Conservation (phyloP, 2,329 filamentous ascomycete species). For the Lizonia empirigonia region DNA sequence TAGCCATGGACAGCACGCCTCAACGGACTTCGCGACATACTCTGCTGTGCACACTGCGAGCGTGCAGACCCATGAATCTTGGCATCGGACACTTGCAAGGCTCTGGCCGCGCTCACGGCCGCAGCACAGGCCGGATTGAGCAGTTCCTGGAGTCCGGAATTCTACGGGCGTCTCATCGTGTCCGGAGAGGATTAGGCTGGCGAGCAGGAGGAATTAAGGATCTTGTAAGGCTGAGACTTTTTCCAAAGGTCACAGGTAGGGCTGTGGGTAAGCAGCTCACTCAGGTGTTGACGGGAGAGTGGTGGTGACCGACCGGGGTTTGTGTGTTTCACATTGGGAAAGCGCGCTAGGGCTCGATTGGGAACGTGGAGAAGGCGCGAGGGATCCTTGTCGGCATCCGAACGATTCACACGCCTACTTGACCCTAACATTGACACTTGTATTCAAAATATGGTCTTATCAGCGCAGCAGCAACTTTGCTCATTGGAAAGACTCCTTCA, state of each 20-base stretch:
- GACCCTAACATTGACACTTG: too few relatives aligned
- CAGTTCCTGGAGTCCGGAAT: too few relatives aligned
- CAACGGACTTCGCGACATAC: slow-evolving; percentile 1
- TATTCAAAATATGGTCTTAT: not conserved
- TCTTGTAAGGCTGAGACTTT: too few relatives aligned
- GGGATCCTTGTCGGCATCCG: not conserved
- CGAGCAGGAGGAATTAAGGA: too few relatives aligned
- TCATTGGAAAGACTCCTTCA: slow-evolving; percentile 44
- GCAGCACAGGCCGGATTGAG: too few relatives aligned
- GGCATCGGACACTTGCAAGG: too few relatives aligned
- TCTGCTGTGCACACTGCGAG: not conserved
- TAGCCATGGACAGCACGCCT: not conserved
- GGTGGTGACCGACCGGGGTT: not conserved
- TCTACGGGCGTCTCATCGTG: too few relatives aligned
- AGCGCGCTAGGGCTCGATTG: not conserved
- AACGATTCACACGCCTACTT: too few relatives aligned
- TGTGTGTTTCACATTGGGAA: not conserved
- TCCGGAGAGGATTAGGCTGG: too few relatives aligned
- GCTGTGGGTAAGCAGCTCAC: not conserved
- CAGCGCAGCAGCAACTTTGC: not conserved
- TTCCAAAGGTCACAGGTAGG: too few relatives aligned
- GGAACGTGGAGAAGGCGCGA: not conserved
- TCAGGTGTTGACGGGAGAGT: too few relatives aligned
- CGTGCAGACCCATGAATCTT: slow-evolving; percentile 1
- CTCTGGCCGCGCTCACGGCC: too few relatives aligned